Percentiles rank a stretch among this genome's conserved stretches.
Evolutionary conservation across 352 stramenopile genomes (phyloP).

Genomic region (Globisporangium viniferum): DNA sequence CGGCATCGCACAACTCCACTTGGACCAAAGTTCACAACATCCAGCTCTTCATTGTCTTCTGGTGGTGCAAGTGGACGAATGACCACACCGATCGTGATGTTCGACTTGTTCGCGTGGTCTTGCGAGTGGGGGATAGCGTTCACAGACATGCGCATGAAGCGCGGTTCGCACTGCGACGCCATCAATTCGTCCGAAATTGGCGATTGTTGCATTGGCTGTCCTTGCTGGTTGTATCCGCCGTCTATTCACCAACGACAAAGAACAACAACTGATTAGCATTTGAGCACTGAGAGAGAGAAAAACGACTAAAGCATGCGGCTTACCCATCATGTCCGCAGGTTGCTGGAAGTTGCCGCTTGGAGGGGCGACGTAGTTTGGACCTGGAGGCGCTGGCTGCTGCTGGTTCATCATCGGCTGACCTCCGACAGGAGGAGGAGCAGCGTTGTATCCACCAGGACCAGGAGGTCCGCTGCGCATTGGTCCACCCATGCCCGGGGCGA

Average conservation of each 20-base stretch:
- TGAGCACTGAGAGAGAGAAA: background rate
- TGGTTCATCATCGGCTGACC: slow-evolving; percentile 23
- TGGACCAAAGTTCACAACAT: slow-evolving; percentile 87
- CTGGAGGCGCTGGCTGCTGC: slow-evolving; percentile 17
- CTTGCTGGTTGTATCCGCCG: slow-evolving; percentile 46
- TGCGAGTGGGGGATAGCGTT: slow-evolving; percentile 73
- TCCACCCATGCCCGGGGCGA: slow-evolving; percentile 1
- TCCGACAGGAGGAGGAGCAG: background rate
- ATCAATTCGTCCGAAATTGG: slow-evolving; percentile 67
- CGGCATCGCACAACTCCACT: slow-evolving; percentile 82
- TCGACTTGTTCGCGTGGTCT: slow-evolving; percentile 80
- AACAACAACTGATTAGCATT: background rate
- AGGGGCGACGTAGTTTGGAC: slow-evolving; percentile 26
- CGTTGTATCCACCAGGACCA: slow-evolving; percentile 11
- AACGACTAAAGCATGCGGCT: slow-evolving; percentile 3
- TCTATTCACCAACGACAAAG: slow-evolving; percentile 26
- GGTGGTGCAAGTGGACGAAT: slow-evolving; percentile 77
- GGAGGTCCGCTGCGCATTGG: slow-evolving; percentile 16
- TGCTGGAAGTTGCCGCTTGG: slow-evolving; percentile 85
- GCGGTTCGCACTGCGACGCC: slow-evolving; percentile 66
- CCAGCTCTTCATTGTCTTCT: slow-evolving; percentile 59
- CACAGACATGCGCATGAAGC: slow-evolving; percentile 84
- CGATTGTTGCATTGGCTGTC: slow-evolving; percentile 45
- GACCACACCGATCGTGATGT: slow-evolving; percentile 83
- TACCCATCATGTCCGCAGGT: slow-evolving; percentile 71